Base-by-base conservation (phyloP, 257 asterid species). In the Penstemon barbatus region DNA sequence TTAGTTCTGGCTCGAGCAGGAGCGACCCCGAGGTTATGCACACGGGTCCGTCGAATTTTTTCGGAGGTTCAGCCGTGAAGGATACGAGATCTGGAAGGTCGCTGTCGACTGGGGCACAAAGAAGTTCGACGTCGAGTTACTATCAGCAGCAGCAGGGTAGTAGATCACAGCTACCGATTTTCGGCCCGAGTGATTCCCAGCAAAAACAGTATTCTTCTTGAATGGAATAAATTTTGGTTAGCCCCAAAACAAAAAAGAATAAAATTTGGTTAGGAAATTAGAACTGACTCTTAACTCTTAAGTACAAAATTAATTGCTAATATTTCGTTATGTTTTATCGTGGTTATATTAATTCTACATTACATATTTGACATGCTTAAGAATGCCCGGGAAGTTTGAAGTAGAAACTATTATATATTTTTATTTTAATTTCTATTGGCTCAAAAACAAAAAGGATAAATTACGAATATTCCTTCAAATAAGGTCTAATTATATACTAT, bases 11-110 rank as follows among this genome's bases (percentile, higher is more conserved):
- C 1, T 75, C 80, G 18, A 66, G 78, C 15, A 77, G 89, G 71
- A 79, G 77, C 38, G 80, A 85, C 33, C 66, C 95, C 1, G 98
- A 90, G 87, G 92, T 90, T 36, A 93, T 94, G 0, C 86, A 82
- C 77, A 75, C 95, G 0, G 95, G 97, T 43, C 97, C 85, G 70
- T 88, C 98, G 19, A 25, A 25, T 25, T 25, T 25, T 2, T 25
- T 25, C 33, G 33, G 33, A 25, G 33, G 33, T 25, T 2, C 33
- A 25, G 33, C 2, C 33, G 33, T 25, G 33, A 25, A 25, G 33
- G 86, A 86, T 56, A 15, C 78, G 18, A 82, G 77, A 76, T 40
- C 52, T 48, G 74, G 84, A 44, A 58, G 65, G 43, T 44, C 66
- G 36, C 19, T 25, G 57, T 60, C 69, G 2, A 53, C 60, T 6